These are phyloP conservation scores for Calonectria multiphialidica DNA, from an alignment of 2,329 filamentous ascomycete species.

Conservation along the genomic window DNA sequence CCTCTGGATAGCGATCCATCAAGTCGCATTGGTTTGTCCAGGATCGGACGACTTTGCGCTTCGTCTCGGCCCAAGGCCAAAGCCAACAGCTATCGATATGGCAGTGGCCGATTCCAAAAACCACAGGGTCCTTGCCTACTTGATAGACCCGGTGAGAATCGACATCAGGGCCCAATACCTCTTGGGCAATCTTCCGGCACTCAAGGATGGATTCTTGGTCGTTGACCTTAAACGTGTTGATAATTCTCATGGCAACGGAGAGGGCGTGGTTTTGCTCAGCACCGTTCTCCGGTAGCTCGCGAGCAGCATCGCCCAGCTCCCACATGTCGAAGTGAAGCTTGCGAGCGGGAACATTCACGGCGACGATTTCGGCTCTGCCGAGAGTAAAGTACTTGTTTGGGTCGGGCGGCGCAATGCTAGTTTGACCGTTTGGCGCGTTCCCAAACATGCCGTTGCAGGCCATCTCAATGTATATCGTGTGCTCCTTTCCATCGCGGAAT, in stretches of 20 bases:
- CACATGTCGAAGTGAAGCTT: slow-evolving; percentile 92
- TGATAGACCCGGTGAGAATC: slow-evolving; percentile 89
- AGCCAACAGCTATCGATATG: slow-evolving; percentile 99
- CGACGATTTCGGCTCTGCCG: slow-evolving; percentile 84
- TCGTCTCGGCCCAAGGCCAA: slow-evolving; percentile 98
- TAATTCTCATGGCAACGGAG: slow-evolving; percentile 86
- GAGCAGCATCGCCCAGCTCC: slow-evolving; percentile 93
- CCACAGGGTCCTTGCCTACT: slow-evolving; percentile 77
- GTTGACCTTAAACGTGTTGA: slow-evolving; percentile 88
- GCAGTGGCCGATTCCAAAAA: slow-evolving; percentile 93
- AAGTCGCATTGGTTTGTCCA: slow-evolving; percentile 98
- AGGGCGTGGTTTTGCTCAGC: slow-evolving; percentile 91
- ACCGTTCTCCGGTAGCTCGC: slow-evolving; percentile 89
- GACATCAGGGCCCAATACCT: slow-evolving; percentile 84
- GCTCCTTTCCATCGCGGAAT: slow-evolving; percentile 87
- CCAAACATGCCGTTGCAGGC: slow-evolving; percentile 99
- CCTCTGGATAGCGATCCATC: slow-evolving; percentile 94
- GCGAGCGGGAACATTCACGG: slow-evolving; percentile 87
- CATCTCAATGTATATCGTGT: slow-evolving; percentile 97
- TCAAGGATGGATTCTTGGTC: slow-evolving; percentile 82
- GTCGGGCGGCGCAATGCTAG: slow-evolving; percentile 85
- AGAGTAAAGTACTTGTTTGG: slow-evolving; percentile 87
- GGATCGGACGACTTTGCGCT: slow-evolving; percentile 93
- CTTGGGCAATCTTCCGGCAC: slow-evolving; percentile 84
- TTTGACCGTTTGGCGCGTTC: slow-evolving; percentile 84